A percentile compares a stretch with the other conserved stretches of the same genome.
phyloP scores from a whole-genome alignment of 345 rosid genomes.

The Leavenworthia alabamica region DNA sequence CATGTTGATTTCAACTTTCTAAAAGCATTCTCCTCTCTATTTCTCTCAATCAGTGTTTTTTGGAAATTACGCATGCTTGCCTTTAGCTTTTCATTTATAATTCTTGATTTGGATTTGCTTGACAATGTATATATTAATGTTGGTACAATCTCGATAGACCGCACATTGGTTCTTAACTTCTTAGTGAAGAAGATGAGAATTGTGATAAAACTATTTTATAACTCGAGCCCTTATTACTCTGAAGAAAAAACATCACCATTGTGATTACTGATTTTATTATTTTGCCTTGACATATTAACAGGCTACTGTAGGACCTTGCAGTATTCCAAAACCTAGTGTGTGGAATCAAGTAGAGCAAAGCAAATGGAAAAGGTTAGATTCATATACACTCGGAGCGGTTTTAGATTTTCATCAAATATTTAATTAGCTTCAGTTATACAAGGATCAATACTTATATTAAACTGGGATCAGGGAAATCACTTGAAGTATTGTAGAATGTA shows the following conservation, averaged over 20 bases:
- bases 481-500: background rate
- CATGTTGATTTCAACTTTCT: too few species aligned
- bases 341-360: constrained; percentile 85
- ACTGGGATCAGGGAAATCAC: background rate
- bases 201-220: background rate
- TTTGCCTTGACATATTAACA: constrained; percentile 31
- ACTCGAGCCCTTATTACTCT: too few species aligned
- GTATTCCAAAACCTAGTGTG: constrained; percentile 64
- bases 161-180: background rate
- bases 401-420: background rate
- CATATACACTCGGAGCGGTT: background rate
- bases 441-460: background rate
- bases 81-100: background rate
- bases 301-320: constrained; percentile 88
- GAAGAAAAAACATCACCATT: too few species aligned
- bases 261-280: background rate
- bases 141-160: background rate
- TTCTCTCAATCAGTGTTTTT: background rate
- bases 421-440: background rate
- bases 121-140: background rate
- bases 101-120: background rate
- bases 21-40: background rate
- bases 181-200: background rate
- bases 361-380: constrained; percentile 85
- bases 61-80: background rate